Conservation (phyloP, 441 rosid species). For the Euphorbia schlechtendalii region DNA sequence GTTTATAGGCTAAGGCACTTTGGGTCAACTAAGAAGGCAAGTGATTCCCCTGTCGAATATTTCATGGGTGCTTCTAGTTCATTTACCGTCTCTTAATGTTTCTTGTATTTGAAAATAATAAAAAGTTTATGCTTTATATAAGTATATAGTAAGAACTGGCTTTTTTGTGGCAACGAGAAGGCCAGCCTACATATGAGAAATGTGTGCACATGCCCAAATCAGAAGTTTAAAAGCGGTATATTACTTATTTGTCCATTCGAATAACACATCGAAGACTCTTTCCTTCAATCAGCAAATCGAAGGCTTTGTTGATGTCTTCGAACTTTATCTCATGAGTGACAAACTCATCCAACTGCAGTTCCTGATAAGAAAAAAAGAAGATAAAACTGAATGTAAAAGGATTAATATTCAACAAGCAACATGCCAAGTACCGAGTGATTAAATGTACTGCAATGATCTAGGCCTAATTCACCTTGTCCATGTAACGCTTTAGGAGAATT, state of each 20-base stretch:
- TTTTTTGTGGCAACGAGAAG: constrained; percentile 4
- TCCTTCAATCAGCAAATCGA: constrained; percentile 53
- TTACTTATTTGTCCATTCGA: constrained; percentile 49
- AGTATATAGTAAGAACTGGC: not conserved
- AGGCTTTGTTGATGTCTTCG: constrained; percentile 64
- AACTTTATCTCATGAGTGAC: constrained; percentile 72
- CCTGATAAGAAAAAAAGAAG: constrained; percentile 30
- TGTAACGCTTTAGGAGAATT: no score
- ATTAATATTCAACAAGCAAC: not conserved
- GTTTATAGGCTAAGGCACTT: constrained; percentile 48
- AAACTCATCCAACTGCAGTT: constrained; percentile 62
- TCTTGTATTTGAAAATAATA: constrained; percentile 12
- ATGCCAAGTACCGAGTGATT: not conserved
- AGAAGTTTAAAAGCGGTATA: not conserved
- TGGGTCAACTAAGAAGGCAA: constrained; percentile 37
- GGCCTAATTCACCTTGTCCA: no score
- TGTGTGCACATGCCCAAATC: not conserved
- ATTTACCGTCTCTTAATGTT: constrained; percentile 32
- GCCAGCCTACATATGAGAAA: not conserved
- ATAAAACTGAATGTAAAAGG: not conserved
- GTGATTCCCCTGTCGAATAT: constrained; percentile 28
- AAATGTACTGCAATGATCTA: not conserved
- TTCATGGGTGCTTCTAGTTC: constrained; percentile 50
- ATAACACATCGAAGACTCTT: constrained; percentile 63
- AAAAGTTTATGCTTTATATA: not conserved